Evolutionary conservation across 345 rosid species (phyloP).

Genomic region (Linum trigynum): DNA sequence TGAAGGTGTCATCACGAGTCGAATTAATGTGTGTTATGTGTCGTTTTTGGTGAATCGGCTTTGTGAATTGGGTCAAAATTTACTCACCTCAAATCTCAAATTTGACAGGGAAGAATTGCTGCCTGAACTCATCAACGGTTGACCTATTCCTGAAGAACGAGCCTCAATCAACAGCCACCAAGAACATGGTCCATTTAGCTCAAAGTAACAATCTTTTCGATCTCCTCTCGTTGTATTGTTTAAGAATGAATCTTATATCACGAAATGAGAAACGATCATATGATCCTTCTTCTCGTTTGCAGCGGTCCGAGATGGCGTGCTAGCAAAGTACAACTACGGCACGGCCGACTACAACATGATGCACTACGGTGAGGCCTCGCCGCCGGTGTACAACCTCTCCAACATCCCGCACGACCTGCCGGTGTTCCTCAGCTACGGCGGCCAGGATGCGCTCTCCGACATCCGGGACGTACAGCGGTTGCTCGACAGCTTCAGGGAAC

Average conservation of each 20-base stretch:
- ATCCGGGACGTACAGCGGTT: constrained; percentile 47
- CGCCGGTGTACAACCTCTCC: constrained; percentile 69
- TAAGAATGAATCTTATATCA: too few species aligned
- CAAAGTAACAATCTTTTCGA: constrained; percentile 1
- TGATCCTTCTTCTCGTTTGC: constrained; percentile 7
- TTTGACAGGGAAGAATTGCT: constrained; percentile 63
- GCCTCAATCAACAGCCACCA: constrained; percentile 9
- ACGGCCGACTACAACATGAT: constrained; percentile 31
- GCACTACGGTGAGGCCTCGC: constrained; percentile 51
- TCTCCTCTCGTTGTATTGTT: too few species aligned
- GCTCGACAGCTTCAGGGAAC: constrained; percentile 54
- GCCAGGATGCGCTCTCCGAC: constrained; percentile 57
- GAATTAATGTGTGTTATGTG: too few species aligned
- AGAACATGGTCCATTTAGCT: constrained; percentile 8
- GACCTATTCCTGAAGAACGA: constrained; percentile 7
- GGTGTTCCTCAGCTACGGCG: constrained; percentile 69
- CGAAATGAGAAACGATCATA: too few species aligned
- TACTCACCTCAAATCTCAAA: not conserved
- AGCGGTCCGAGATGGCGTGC: constrained; percentile 53
- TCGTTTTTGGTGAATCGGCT: too few species aligned
- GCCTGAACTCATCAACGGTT: constrained; percentile 32
- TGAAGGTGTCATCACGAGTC: too few species aligned
- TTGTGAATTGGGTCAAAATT: not conserved
- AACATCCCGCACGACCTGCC: constrained; percentile 63
- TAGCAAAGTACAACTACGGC: constrained; percentile 74